phyloP scores from a whole-genome alignment of 495 filamentous ascomycete species.

The Alectoria sarmentosa region DNA sequence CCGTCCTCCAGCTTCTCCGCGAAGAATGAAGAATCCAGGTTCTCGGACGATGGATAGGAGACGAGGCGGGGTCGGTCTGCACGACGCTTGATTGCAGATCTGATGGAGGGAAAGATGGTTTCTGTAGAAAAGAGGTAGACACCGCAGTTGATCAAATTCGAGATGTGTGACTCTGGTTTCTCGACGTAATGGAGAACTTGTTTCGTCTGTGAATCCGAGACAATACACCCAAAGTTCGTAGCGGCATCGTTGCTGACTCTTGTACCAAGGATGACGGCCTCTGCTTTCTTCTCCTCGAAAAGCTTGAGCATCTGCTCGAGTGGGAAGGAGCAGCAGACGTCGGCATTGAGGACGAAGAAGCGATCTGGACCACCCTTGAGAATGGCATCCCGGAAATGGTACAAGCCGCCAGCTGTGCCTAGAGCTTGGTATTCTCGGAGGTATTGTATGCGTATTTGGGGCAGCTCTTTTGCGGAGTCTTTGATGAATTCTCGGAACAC shows the following conservation, averaged over 20 bases:
- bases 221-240: conserved; percentile 95
- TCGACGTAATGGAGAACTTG: conserved; percentile 98
- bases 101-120: conserved; percentile 93
- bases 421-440: conserved; percentile 96
- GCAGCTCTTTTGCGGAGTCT: conserved; percentile 74
- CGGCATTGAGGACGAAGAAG: conserved; percentile 95
- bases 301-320: conserved; percentile 89
- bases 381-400: conserved; percentile 99
- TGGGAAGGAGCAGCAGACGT: conserved; percentile 99
- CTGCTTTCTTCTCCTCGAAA: conserved; percentile 91
- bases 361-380: conserved; percentile 91
- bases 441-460: conserved; percentile 87
- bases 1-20: conserved; percentile 69
- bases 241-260: conserved; percentile 87
- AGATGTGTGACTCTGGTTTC: conserved; percentile 98
- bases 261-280: conserved; percentile 95
- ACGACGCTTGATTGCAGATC: conserved; percentile 91
- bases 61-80: conserved; percentile 82
- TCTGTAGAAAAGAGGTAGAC: conserved; percentile 97
- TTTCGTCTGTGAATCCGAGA: conserved; percentile 89
- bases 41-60: conserved; percentile 92
- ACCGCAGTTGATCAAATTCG: conserved; percentile 98
- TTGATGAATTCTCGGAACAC: conserved; percentile 98
- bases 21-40: conserved; percentile 75
- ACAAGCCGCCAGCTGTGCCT: conserved; percentile 92